Evolutionary conservation across 148 eudicot species (phyloP).

Genomic region (Rhododendron williamsianum): DNA sequence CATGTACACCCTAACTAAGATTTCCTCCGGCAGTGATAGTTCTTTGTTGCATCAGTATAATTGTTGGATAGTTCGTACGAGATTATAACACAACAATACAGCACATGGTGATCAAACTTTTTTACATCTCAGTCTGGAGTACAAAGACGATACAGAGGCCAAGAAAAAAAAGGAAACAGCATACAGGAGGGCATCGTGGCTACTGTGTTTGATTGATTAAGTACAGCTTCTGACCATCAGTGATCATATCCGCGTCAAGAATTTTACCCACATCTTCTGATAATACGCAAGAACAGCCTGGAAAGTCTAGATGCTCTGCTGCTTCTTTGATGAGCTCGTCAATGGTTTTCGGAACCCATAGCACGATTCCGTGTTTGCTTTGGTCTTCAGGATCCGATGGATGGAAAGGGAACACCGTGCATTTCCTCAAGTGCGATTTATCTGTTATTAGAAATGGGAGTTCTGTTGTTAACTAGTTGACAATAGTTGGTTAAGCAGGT

Average conservation of each 20-base stretch:
- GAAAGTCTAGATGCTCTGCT: constrained; percentile 37
- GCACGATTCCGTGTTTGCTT: constrained; percentile 43
- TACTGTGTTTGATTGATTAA: constrained; percentile 39
- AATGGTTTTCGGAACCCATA: constrained; percentile 68
- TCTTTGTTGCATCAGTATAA: background rate
- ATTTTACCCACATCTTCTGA: constrained; percentile 79
- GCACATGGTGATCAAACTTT: background rate
- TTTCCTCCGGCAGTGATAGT: background rate
- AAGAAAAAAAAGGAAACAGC: background rate
- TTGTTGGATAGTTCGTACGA: background rate
- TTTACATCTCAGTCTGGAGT: background rate
- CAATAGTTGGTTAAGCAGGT: background rate
- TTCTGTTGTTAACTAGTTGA: background rate
- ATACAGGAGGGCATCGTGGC: background rate
- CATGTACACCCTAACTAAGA: background rate
- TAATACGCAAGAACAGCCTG: constrained; percentile 37
- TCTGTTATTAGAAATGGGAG: constrained; percentile 17
- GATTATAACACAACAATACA: background rate
- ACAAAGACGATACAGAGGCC: background rate
- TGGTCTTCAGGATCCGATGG: constrained; percentile 45
- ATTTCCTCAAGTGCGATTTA: constrained; percentile 37
- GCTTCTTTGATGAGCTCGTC: constrained; percentile 57
- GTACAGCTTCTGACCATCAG: constrained; percentile 69
- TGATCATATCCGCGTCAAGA: constrained; percentile 64
- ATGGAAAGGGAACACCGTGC: constrained; percentile 58